Evolutionary conservation across 2,329 filamentous ascomycete genomes (phyloP).

Genomic region (Blumeria graminis): DNA sequence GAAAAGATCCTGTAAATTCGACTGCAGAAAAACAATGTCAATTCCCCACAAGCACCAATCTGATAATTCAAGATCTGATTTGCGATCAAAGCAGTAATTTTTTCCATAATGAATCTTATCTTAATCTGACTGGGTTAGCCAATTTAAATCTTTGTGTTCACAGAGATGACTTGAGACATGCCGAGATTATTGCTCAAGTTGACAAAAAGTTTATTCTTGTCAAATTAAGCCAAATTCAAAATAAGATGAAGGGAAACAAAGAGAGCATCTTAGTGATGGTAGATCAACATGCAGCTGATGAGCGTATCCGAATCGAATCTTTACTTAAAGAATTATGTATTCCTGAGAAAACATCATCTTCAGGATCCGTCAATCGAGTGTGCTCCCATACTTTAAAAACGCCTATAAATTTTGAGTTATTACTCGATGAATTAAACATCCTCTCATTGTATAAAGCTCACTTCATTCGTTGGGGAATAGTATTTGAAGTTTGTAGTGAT

Average conservation of each 20-base stretch:
- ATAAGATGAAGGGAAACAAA: not conserved
- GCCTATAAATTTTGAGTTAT: slow-evolving; percentile 40
- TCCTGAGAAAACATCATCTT: slow-evolving; percentile 3
- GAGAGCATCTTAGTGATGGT: slow-evolving; percentile 39
- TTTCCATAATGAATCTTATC: slow-evolving; percentile 12
- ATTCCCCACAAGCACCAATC: too few relatives aligned
- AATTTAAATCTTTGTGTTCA: slow-evolving; percentile 27
- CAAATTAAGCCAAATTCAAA: slow-evolving; percentile 16
- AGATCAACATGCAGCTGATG: slow-evolving; percentile 89
- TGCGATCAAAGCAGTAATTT: slow-evolving; percentile 10
- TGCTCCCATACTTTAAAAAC: slow-evolving; percentile 21
- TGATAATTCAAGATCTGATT: slow-evolving; percentile 7
- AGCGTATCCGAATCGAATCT: slow-evolving; percentile 55
- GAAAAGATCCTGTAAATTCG: too few relatives aligned
- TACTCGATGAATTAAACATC: slow-evolving; percentile 31
- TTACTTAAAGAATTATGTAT: slow-evolving; percentile 36
- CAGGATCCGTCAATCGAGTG: slow-evolving; percentile 8
- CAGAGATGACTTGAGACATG: slow-evolving; percentile 31
- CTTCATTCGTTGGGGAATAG: slow-evolving; percentile 51
- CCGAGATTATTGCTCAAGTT: slow-evolving; percentile 55
- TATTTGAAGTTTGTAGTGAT: slow-evolving; percentile 18
- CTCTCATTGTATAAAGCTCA: slow-evolving; percentile 28
- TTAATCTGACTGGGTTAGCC: slow-evolving; percentile 9
- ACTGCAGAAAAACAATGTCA: too few relatives aligned
- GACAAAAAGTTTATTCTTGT: slow-evolving; percentile 74